A percentile compares a stretch with the other conserved stretches of the same genome.
Evolutionary conservation across 345 rosid species (phyloP).

Genomic region (Pistacia integerrima): DNA sequence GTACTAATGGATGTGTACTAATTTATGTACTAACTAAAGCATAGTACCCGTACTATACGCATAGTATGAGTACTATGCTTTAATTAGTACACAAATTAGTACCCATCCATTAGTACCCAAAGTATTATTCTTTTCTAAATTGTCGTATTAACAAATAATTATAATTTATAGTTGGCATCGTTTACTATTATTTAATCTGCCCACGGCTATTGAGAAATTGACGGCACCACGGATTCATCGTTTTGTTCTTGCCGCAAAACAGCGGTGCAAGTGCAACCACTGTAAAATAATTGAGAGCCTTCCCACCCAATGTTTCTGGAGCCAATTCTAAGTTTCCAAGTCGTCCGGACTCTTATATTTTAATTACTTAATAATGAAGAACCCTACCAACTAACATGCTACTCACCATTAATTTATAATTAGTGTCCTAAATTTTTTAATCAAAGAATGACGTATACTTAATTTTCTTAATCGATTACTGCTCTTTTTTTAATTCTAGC

Average conservation of each 20-base stretch:
- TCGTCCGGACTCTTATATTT: slow-evolving; percentile 8
- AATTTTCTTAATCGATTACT: too few species aligned
- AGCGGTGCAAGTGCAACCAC: neutral
- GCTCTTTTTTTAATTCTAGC: neutral
- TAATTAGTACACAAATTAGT: too few species aligned
- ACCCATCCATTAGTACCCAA: too few species aligned
- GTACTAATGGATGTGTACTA: too few species aligned
- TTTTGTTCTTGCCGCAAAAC: neutral
- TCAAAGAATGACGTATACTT: neutral
- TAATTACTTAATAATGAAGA: neutral
- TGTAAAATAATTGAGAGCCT: neutral
- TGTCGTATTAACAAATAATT: too few species aligned
- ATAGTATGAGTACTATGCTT: too few species aligned
- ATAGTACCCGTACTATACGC: too few species aligned
- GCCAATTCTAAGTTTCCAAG: slow-evolving; percentile 30
- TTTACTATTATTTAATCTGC: neutral
- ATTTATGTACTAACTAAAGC: too few species aligned
- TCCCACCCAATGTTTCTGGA: slow-evolving; percentile 27
- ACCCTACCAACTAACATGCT: slow-evolving; percentile 14
- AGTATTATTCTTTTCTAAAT: too few species aligned
- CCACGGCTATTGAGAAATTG: neutral
- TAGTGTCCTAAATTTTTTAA: neutral
- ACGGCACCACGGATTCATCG: neutral
- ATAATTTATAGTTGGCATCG: neutral
- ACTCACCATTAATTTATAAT: neutral